Evolutionary conservation across 2,329 filamentous ascomycete species (phyloP).

Genomic region (Xylaria hypoxylon): DNA sequence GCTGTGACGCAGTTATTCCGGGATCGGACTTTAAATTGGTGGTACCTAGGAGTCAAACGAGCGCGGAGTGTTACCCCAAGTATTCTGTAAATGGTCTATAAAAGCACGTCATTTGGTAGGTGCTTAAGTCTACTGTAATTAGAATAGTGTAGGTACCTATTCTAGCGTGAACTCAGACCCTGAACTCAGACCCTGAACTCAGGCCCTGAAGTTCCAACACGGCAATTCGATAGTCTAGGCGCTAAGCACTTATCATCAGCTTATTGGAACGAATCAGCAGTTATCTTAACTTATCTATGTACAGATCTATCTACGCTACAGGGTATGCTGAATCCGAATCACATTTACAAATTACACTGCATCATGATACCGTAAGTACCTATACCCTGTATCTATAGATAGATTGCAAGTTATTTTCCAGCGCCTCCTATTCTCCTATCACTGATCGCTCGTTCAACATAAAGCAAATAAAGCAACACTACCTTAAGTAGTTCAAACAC

Average conservation of each 20-base stretch:
- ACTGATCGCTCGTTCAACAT: neutral
- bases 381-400: neutral
- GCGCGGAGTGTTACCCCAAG: neutral
- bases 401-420: neutral
- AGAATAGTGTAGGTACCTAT: too few relatives aligned
- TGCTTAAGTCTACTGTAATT: too few relatives aligned
- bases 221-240: too few relatives aligned
- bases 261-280: too few relatives aligned
- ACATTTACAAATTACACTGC: neutral
- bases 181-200: too few relatives aligned
- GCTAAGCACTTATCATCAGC: conserved; percentile 1
- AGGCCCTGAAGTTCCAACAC: too few relatives aligned
- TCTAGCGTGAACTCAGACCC: too few relatives aligned
- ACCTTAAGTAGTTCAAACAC: neutral
- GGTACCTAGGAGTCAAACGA: neutral
- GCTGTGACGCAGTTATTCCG: conserved; percentile 28
- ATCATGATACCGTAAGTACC: neutral
- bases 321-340: neutral
- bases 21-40: conserved; percentile 27
- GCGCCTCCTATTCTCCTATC: neutral
- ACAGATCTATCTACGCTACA: neutral
- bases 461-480: neutral
- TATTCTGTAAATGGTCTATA: neutral
- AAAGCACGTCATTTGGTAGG: conserved; percentile 29
- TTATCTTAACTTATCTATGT: too few relatives aligned